These are phyloP conservation scores for Chaetomiaceae sp. DNA, from an alignment of 2,329 filamentous ascomycete species.

Conservation along the genomic window DNA sequence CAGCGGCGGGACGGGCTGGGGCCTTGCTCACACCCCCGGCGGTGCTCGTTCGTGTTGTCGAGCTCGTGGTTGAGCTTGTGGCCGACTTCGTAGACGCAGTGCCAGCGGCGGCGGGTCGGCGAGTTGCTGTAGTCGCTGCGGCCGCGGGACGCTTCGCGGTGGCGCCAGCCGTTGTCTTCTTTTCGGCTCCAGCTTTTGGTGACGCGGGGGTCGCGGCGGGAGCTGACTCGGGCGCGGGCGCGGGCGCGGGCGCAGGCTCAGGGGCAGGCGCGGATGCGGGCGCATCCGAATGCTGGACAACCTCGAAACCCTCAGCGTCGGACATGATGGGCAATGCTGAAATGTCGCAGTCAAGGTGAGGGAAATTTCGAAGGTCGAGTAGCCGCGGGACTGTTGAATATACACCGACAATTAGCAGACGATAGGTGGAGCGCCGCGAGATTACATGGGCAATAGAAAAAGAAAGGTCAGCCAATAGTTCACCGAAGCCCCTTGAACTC, in stretches of 20 bases:
- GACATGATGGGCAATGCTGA: conserved; percentile 30
- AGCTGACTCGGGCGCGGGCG: conserved; percentile 8
- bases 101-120: conserved; percentile 26
- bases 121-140: conserved; percentile 22
- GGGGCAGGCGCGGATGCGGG: conserved; percentile 12
- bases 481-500: neutral
- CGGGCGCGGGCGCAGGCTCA: neutral
- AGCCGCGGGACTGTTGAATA: neutral
- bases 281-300: conserved; percentile 29
- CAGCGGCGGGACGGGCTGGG: conserved; percentile 27
- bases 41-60: conserved; percentile 28
- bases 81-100: conserved; percentile 31
- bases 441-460: conserved; percentile 12
- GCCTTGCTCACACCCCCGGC: conserved; percentile 30
- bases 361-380: neutral
- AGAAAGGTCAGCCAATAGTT: neutral
- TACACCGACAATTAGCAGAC: conserved; percentile 6
- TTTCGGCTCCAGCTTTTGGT: conserved; percentile 17
- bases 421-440: conserved; percentile 1
- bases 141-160: conserved; percentile 25
- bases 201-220: conserved; percentile 21
- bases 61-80: conserved; percentile 25
- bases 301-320: conserved; percentile 31
- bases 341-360: neutral
- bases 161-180: conserved; percentile 23